phyloP scores from a whole-genome alignment of 2,329 filamentous ascomycete genomes.

The Colletotrichum godetiae region DNA sequence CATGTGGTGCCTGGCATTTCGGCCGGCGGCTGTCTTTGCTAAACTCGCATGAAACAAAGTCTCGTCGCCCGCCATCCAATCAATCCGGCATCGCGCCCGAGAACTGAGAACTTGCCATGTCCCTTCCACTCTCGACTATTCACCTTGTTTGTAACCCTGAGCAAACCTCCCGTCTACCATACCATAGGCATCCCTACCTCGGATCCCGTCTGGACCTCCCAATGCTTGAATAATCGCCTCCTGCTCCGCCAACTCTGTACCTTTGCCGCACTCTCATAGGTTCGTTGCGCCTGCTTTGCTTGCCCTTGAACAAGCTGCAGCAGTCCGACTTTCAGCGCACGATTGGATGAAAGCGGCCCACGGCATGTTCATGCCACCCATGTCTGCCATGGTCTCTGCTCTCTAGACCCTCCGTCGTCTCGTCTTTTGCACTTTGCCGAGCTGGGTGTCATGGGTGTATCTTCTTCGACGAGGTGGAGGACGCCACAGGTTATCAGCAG shows the following conservation, averaged over 20 bases:
- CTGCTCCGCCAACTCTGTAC: neutral
- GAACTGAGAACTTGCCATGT: conserved; percentile 31
- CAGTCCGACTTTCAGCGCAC: conserved; percentile 8
- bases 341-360: conserved; percentile 33
- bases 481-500: conserved; percentile 10
- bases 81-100: conserved; percentile 11
- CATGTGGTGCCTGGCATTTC: conserved; percentile 21
- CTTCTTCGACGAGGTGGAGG: neutral
- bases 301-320: conserved; percentile 2
- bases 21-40: conserved; percentile 33
- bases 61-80: conserved; percentile 29
- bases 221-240: conserved; percentile 1
- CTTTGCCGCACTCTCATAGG: conserved; percentile 7
- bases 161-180: neutral
- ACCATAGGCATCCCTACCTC: neutral
- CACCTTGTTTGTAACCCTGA: conserved; percentile 11
- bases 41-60: conserved; percentile 33
- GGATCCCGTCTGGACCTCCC: neutral
- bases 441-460: conserved; percentile 5
- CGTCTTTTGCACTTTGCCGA: conserved; percentile 19
- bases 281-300: neutral
- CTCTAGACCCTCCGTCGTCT: conserved; percentile 24
- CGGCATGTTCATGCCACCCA: conserved; percentile 22
- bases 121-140: conserved; percentile 17
- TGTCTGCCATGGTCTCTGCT: conserved; percentile 8